Evolutionary conservation across 805 yeast genomes (phyloP).

Genomic region (Myxozyma melibiosi): DNA sequence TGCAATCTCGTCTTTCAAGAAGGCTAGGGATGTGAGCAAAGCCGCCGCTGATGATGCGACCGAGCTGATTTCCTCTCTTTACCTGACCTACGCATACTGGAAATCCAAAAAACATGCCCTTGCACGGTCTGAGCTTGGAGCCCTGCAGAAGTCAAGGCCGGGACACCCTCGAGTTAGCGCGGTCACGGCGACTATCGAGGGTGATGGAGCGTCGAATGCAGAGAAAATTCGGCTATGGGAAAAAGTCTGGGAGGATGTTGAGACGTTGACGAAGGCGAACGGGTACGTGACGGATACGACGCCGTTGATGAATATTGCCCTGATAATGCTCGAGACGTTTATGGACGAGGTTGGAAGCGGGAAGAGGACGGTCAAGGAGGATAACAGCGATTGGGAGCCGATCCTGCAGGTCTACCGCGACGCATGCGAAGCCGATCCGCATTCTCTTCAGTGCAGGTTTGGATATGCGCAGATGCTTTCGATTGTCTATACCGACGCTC

Average conservation of each 20-base stretch:
- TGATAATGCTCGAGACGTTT: neutral
- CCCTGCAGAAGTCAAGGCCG: neutral
- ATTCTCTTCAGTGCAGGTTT: neutral
- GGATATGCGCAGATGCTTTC: neutral
- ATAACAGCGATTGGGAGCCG: neutral
- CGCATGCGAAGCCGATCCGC: constrained; percentile 3
- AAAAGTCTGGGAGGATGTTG: neutral
- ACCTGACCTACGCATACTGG: neutral
- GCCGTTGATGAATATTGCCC: neutral
- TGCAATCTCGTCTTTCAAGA: neutral
- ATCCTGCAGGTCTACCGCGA: neutral
- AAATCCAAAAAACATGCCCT: neutral
- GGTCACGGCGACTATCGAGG: neutral
- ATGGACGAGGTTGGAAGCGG: constrained; percentile 4
- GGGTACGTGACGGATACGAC: neutral
- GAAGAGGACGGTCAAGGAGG: neutral
- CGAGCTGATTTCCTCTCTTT: neutral
- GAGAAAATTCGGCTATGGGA: neutral
- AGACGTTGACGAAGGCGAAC: neutral
- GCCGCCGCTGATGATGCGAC: neutral
- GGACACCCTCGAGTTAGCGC: neutral
- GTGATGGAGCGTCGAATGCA: neutral
- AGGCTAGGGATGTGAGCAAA: neutral
- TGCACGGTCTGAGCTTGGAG: neutral
- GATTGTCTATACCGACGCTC: neutral